A percentile compares a stretch with the other conserved stretches of the same genome.
phyloP scores from a whole-genome alignment of 768 basidiomycete species.

The Lactarius trivialis region DNA sequence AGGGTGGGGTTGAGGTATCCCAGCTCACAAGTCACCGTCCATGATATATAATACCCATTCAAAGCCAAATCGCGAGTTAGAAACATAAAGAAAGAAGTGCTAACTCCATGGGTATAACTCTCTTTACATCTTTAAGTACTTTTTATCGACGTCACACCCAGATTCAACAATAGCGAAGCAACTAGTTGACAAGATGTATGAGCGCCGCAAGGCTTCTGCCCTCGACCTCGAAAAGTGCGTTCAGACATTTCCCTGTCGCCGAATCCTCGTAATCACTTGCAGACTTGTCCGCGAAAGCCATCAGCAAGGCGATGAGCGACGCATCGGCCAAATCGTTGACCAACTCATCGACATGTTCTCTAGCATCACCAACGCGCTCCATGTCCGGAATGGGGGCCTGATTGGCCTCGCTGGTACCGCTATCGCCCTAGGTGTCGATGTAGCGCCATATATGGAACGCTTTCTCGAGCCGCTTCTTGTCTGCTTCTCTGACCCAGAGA shows the following conservation, averaged over 20 bases:
- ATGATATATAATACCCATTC: not conserved
- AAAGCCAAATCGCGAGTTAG: not conserved
- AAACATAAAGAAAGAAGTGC: not conserved
- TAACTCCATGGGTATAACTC: constrained; percentile 3
- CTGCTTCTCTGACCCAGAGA: constrained; percentile 92
- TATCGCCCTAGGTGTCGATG: constrained; percentile 91
- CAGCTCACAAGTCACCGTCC: not conserved
- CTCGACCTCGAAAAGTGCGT: constrained; percentile 90
- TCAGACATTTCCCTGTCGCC: too few relatives aligned
- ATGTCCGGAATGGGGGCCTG: constrained; percentile 89
- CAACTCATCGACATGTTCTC: constrained; percentile 94
- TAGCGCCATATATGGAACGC: constrained; percentile 90
- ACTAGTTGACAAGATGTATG: constrained; percentile 89
- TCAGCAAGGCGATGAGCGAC: constrained; percentile 69
- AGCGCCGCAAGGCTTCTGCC: constrained; percentile 93
- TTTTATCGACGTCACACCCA: constrained; percentile 32
- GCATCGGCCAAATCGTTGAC: constrained; percentile 84
- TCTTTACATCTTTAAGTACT: not conserved
- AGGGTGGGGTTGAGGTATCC: too few relatives aligned
- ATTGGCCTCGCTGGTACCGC: constrained; percentile 95
- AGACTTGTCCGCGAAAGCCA: constrained; percentile 86
- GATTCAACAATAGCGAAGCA: constrained; percentile 74
- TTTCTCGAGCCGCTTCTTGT: constrained; percentile 84
- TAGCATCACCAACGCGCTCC: constrained; percentile 72
- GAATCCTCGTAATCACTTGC: too few relatives aligned